A percentile compares a stretch with the other conserved stretches of the same genome.
Evolutionary conservation across 2,329 filamentous ascomycete species (phyloP).

Genomic region (Alternaria consortialis): DNA sequence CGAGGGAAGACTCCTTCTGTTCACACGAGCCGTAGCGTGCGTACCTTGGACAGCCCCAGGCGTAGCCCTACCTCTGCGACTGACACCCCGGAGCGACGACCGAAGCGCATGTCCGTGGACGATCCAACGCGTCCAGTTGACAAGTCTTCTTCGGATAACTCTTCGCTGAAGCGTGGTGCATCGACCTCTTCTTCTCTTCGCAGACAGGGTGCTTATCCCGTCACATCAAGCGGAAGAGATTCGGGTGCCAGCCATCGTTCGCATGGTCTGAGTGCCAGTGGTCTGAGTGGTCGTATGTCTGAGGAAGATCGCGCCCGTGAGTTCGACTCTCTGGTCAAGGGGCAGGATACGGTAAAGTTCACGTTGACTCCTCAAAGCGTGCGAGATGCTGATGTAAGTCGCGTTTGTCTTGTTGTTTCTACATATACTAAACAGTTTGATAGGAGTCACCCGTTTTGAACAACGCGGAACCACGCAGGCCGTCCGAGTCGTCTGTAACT

Average conservation of each 20-base stretch:
- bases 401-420: neutral
- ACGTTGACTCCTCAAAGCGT: slow-evolving; percentile 60
- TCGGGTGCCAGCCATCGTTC: slow-evolving; percentile 46
- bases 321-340: slow-evolving; percentile 59
- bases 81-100: slow-evolving; percentile 26
- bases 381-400: slow-evolving; percentile 56
- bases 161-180: slow-evolving; percentile 41
- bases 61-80: slow-evolving; percentile 25
- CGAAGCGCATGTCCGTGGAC: slow-evolving; percentile 34
- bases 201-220: slow-evolving; percentile 42
- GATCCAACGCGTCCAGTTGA: slow-evolving; percentile 33
- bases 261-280: slow-evolving; percentile 28
- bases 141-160: slow-evolving; percentile 37
- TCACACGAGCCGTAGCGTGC: slow-evolving; percentile 18
- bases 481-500: slow-evolving; percentile 36
- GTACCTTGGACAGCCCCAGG: slow-evolving; percentile 25
- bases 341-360: slow-evolving; percentile 60
- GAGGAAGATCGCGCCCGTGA: slow-evolving; percentile 53
- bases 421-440: slow-evolving; percentile 11
- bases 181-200: slow-evolving; percentile 45
- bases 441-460: slow-evolving; percentile 34
- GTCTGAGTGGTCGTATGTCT: slow-evolving; percentile 45
- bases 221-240: slow-evolving; percentile 44
- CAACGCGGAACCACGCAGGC: slow-evolving; percentile 28
- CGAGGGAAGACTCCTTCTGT: slow-evolving; percentile 17